These are phyloP conservation scores for Teunomyces gatunensis DNA, from an alignment of 805 yeast genomes.

Conservation along the genomic window DNA sequence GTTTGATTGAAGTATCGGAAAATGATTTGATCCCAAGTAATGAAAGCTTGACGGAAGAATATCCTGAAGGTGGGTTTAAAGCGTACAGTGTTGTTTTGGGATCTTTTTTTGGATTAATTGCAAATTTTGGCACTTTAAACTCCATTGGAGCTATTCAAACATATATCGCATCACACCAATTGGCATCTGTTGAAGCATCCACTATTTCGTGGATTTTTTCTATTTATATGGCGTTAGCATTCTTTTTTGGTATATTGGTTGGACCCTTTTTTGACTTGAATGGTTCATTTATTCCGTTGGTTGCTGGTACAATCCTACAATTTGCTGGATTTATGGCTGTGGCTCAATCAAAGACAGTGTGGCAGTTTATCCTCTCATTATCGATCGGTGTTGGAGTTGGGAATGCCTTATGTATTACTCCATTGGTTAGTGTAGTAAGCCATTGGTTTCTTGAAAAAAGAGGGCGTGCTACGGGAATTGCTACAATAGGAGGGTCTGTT, in stretches of 20 bases:
- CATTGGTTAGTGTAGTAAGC: slow-evolving; percentile 19
- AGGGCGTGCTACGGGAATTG: slow-evolving; percentile 20
- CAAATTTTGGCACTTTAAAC: slow-evolving; percentile 29
- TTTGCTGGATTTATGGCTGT: slow-evolving; percentile 19
- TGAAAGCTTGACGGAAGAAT: neutral
- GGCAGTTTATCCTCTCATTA: slow-evolving; percentile 21
- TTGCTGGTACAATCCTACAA: slow-evolving; percentile 12
- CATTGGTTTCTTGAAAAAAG: slow-evolving; percentile 22
- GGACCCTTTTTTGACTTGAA: slow-evolving; percentile 21
- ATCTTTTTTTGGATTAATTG: slow-evolving; percentile 47
- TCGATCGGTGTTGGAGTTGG: slow-evolving; percentile 19
- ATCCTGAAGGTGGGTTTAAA: slow-evolving; percentile 23
- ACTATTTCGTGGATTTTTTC: slow-evolving; percentile 43
- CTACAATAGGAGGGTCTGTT: slow-evolving; percentile 55
- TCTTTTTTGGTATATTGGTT: slow-evolving; percentile 20
- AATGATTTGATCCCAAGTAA: neutral
- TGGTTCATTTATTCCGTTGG: slow-evolving; percentile 17
- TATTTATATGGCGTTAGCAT: slow-evolving; percentile 31
- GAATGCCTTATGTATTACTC: slow-evolving; percentile 21
- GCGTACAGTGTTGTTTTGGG: slow-evolving; percentile 24
- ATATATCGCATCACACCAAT: slow-evolving; percentile 36
- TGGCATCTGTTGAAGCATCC: slow-evolving; percentile 24
- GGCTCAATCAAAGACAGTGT: slow-evolving; percentile 14
- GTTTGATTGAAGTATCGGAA: neutral
- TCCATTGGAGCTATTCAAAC: slow-evolving; percentile 41